Base-by-base conservation (phyloP, 768 basidiomycete species). In the Polyporus arcularius region DNA sequence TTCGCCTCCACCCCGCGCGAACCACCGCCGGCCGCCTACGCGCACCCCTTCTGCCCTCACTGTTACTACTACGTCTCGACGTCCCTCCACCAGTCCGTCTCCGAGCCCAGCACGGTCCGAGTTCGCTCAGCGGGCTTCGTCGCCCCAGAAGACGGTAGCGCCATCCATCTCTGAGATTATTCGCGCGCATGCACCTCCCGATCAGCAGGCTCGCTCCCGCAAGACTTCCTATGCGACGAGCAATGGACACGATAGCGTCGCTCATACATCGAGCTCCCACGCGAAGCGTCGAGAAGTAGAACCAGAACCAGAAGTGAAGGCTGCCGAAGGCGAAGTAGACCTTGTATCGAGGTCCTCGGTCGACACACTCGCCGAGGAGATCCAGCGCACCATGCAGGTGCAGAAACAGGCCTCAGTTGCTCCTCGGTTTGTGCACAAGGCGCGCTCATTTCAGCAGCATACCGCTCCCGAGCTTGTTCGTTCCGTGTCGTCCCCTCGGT, bases 91-190 rank as follows among this genome's bases (percentile, higher is more conserved):
- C 45, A 26, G 26, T 39, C 62, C 47, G 46, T 41, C 42, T 50
- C 59, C 50, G n/a, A 47, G 32, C 9, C 59, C 53, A 38, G 61
- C 53, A 15, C 28, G 46, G 57, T 65, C 30, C 68, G 71, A 41
- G 60, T 65, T 30, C 53, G 51, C 57, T 43, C 40, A 43, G 43
- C 53, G 53, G 42, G 61, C 67, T 58, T 64, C 64, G 38, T 48
- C 67, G 58, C 51, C 76, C 76, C 62, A 73, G 66, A 69, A 84
- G 72, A 77, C 76, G 18, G 70, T 88, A 52, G 83, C 86, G 7
- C 92, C 93, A 49, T 90, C 91, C 14, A 95, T 95, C 70, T 89
- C 88, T 42, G 92, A 95, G 58, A 95, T 95, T 61, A 94, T 95
- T 61, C 86, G 89, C 31, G 83, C 83, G 30, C 86, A 94, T 75